phyloP scores from a whole-genome alignment of 164 flowering plant genomes.

The Houttuynia cordata region DNA sequence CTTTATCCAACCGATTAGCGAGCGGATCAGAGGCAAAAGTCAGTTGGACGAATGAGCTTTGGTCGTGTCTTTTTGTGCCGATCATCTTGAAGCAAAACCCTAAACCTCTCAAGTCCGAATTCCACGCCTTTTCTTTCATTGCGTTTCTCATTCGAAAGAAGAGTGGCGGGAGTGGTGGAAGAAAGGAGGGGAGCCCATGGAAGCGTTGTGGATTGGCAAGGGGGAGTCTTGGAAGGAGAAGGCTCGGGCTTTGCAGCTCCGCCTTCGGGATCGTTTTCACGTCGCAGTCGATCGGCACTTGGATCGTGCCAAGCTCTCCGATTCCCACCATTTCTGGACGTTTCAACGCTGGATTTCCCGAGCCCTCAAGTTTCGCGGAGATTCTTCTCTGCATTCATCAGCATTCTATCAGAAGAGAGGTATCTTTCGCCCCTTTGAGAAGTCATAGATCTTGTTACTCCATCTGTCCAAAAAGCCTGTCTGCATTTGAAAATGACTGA shows the following conservation, averaged over 20 bases:
- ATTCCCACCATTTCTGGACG: constrained; percentile 37
- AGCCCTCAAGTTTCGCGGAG: constrained; percentile 36
- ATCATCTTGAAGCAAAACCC: no score
- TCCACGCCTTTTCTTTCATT: no score
- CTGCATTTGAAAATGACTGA: not conserved
- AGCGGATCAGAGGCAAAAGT: no score
- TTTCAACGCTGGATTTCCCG: constrained; percentile 46
- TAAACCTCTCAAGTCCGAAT: no score
- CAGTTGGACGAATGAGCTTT: no score
- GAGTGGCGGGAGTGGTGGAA: not conserved
- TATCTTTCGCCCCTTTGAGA: constrained; percentile 3
- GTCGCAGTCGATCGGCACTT: constrained; percentile 63
- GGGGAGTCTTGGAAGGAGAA: constrained; percentile 54
- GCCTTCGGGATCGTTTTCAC: constrained; percentile 56
- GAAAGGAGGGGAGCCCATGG: constrained; percentile 4
- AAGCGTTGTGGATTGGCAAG: constrained; percentile 19
- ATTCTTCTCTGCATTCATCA: constrained; percentile 47
- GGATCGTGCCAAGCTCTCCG: constrained; percentile 21
- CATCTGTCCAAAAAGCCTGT: not conserved
- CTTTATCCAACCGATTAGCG: no score
- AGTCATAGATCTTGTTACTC: not conserved
- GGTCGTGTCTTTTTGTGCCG: no score
- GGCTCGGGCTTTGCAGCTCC: constrained; percentile 42
- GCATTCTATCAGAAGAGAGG: constrained; percentile 64
- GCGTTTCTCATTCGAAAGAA: no score